phyloP scores from a whole-genome alignment of 495 filamentous ascomycete genomes.

The Lophiostoma macrostomum region DNA sequence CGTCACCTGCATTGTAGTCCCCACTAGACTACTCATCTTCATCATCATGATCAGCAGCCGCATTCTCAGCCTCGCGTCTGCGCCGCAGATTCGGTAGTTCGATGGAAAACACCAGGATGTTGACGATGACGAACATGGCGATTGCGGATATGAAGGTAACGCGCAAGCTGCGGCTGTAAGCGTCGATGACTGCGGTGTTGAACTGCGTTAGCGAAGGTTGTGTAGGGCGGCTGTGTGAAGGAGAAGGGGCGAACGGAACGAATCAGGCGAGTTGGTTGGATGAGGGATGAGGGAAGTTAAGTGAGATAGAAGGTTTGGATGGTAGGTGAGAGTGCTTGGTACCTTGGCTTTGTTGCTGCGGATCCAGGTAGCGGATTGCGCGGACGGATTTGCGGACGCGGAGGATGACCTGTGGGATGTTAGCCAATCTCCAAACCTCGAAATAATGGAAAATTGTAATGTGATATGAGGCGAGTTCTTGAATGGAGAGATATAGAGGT shows the following conservation, averaged over 20 bases:
- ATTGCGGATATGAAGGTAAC: constrained; percentile 35
- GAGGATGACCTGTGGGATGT: constrained; percentile 38
- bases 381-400: constrained; percentile 55
- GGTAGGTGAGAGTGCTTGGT: neutral
- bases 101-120: constrained; percentile 21
- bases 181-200: constrained; percentile 34
- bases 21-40: neutral
- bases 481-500: too few relatives aligned
- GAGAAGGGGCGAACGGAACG: neutral
- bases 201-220: constrained; percentile 16
- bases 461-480: too few relatives aligned
- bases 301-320: neutral
- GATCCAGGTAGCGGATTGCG: constrained; percentile 49
- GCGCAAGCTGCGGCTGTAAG: constrained; percentile 28
- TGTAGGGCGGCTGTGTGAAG: constrained; percentile 1
- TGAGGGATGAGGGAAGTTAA: neutral
- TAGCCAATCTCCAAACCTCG: neutral
- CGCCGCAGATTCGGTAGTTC: constrained; percentile 25
- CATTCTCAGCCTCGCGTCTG: neutral
- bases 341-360: constrained; percentile 54
- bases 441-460: neutral
- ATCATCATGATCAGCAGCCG: too few relatives aligned
- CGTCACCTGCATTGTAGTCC: neutral
- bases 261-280: too few relatives aligned
- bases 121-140: constrained; percentile 29